Evolutionary conservation across 495 filamentous ascomycete genomes (phyloP), one percentile per base, ranked within the genome.

Genomic region (Aspergillus bertholletiae): DNA sequence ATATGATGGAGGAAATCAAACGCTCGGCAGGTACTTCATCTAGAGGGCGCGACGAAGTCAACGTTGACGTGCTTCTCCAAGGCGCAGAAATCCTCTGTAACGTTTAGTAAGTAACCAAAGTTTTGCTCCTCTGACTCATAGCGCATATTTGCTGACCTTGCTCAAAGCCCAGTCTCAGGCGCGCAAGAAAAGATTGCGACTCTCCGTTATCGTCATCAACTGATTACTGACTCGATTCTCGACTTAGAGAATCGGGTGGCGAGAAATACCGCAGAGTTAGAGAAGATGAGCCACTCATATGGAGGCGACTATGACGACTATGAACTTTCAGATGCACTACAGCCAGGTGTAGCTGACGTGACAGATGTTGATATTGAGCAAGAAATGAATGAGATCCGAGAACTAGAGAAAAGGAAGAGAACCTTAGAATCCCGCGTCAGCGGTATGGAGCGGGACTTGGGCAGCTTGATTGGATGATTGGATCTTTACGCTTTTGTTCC

Each of bases 31-130:
- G 54, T 54, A 66, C 63, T 13, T 76, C 74, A 2, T 59, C 58
- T 3, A 63, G 70, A 22, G 67, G 69, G n/a, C 80, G 77, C 50
- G 80, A 80, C 11, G 91, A 96, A 34, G 78, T 97, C 7, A 90
- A 97, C 69, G 85, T 97, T 21, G 89, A 96, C 65, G 77, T 95
- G 4, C 70, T 98, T 30, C 78, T 98, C 17, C 80, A 82, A 49
- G 93, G 94, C 1, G 94, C 92, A 3, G 92, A 97, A 74, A 96
- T 92, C 72, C 78, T 98, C 23, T 91, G 89, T 62, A 79, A 77
- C 44, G 91, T 96, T 30, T 98, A 97, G 81, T 90, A 81, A 56
- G 79, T 74, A 12, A 11, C 20, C 11, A 5, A 1, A 37, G 9
- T n/a, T 37, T 37, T 15, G 8, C 34, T n/a, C 11, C 17, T 37